These are phyloP conservation scores for Gloeopeniophorella convolvens DNA, from an alignment of 768 basidiomycete genomes.

Conservation along the genomic window DNA sequence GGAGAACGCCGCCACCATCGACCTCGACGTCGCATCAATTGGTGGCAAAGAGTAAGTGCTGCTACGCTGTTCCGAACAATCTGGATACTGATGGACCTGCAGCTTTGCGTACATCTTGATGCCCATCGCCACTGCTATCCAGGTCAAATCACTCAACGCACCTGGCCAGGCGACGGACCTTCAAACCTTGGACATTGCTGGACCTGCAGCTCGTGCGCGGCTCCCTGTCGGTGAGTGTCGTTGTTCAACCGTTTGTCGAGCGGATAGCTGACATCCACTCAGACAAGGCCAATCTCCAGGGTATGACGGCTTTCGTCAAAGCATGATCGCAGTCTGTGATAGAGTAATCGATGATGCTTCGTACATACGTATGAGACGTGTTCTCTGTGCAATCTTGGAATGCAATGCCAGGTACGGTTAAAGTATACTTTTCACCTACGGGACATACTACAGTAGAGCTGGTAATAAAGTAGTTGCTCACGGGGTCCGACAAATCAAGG, in stretches of 20 bases:
- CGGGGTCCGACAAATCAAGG: too few species aligned
- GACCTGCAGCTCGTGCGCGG: constrained; percentile 28
- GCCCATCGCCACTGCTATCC: constrained; percentile 33
- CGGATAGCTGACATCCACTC: too few species aligned
- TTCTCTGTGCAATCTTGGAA: neutral
- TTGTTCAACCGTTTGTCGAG: neutral
- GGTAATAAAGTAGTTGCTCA: too few species aligned
- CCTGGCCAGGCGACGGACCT: constrained; percentile 31
- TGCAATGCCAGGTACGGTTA: too few species aligned
- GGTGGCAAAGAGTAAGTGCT: constrained; percentile 27
- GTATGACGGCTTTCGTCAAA: constrained; percentile 31
- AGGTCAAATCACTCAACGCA: constrained; percentile 35
- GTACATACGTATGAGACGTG: too few species aligned
- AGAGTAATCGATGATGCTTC: too few species aligned
- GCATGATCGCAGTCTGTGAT: too few species aligned
- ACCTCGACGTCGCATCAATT: constrained; percentile 28
- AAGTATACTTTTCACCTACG: too few species aligned
- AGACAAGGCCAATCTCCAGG: constrained; percentile 33
- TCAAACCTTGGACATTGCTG: constrained; percentile 30
- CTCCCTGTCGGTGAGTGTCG: constrained; percentile 32
- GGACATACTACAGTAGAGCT: too few species aligned
- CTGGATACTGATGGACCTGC: neutral
- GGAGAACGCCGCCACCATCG: constrained; percentile 23
- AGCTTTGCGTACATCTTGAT: constrained; percentile 39
- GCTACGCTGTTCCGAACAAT: too few species aligned